These are phyloP conservation scores for Phyllachora maydis DNA, from an alignment of 2,329 filamentous ascomycete species.

Conservation along the genomic window DNA sequence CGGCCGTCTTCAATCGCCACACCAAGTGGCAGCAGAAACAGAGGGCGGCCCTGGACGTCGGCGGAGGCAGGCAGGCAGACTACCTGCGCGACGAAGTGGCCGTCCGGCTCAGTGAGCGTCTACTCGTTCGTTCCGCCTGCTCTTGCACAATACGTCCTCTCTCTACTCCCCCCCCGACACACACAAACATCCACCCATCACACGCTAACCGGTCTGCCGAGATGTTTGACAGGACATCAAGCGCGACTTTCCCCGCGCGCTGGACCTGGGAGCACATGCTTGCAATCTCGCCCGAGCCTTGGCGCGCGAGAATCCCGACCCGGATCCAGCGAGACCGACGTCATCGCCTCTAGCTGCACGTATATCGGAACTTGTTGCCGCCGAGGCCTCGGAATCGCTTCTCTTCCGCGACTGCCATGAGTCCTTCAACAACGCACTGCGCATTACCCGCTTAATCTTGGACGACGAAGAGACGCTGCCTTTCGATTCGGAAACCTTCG, in stretches of 20 bases:
- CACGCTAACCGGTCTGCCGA: too few species aligned
- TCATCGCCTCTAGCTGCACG: slow-evolving; percentile 47
- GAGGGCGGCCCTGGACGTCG: slow-evolving; percentile 49
- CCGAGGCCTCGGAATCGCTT: slow-evolving; percentile 59
- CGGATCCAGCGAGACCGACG: slow-evolving; percentile 29
- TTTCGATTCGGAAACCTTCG: slow-evolving; percentile 58
- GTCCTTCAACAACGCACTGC: slow-evolving; percentile 53
- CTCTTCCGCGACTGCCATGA: slow-evolving; percentile 61
- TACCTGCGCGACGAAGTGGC: slow-evolving; percentile 92
- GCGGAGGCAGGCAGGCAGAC: slow-evolving; percentile 61
- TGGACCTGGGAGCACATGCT: slow-evolving; percentile 88
- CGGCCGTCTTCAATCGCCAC: slow-evolving; percentile 79
- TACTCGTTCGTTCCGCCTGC: slow-evolving; percentile 35
- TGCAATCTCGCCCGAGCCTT: slow-evolving; percentile 83
- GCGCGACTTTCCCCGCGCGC: slow-evolving; percentile 59
- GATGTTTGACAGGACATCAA: slow-evolving; percentile 65
- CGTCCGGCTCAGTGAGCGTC: slow-evolving; percentile 58
- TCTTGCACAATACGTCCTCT: background rate
- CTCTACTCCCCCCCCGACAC: slow-evolving; percentile 1
- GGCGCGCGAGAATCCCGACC: slow-evolving; percentile 46
- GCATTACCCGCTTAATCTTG: slow-evolving; percentile 58
- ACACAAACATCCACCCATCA: too few species aligned
- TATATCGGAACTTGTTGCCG: slow-evolving; percentile 56
- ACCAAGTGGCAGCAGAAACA: slow-evolving; percentile 87
- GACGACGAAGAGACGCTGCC: slow-evolving; percentile 37